Evolutionary conservation across 2,329 filamentous ascomycete species (phyloP), one percentile per base, ranked within the genome.

Genomic region (Aplosporella prunicola): DNA sequence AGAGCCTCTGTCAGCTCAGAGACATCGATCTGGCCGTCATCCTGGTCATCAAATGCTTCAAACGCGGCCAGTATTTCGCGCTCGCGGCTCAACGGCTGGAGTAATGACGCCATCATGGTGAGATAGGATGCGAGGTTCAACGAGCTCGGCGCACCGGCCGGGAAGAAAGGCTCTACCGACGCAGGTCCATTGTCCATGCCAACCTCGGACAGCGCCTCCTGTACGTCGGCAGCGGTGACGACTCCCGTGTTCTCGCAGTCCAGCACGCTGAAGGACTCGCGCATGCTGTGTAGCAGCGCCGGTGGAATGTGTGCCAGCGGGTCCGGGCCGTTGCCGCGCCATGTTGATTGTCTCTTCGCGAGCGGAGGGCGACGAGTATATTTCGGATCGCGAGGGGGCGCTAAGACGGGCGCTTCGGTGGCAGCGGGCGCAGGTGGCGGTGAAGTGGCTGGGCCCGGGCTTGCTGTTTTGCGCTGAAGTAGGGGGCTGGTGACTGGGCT

Each of bases 1-100:
- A 98, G 60, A 0, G 89, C 86, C 48, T 91, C 84, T 30, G 82
- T 77, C 44, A 98, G 63, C 58, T 94, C 86, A 0, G 66, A 72
- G 14, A 93, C 64, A 54, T 96, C 87, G 25, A 96, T 78, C 60
- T 95, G 87, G 3, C 91, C 91, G 51, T 83, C 91, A 56, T 98
- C 91, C 45, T 93, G 87, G 44, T 93, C 84, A 53, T 98, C 91
- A 55, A 96, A 96, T 0, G 91, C 91, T 2, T 86, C 86, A 48
- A 98, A 89, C 0, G 91, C 91, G 1, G 87, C 89, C 14, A 86
- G 67, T 8, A 98, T 72, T 55, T 98, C 91, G 11, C 77, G 72
- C 15, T 78, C 75, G 0, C 83, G 79, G 1, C 85, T 93, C 13
- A 96, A 68, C 0, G 78, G 73, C 1, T 77, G 75, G 3, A 96